phyloP scores from a whole-genome alignment of 805 yeast genomes.

The Lipomyces sp. region DNA sequence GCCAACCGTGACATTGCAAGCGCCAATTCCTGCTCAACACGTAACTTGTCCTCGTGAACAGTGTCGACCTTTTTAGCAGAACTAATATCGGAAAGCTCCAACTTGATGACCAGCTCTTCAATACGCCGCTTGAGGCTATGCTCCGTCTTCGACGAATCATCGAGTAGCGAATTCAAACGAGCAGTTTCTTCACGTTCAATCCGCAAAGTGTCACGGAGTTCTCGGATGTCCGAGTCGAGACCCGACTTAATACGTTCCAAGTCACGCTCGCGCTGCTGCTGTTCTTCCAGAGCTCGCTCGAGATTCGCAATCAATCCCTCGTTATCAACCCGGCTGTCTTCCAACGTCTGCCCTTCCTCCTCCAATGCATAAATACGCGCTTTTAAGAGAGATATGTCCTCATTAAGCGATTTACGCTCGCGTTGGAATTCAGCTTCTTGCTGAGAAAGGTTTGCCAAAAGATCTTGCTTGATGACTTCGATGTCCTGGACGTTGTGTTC shows the following conservation, averaged over 20 bases:
- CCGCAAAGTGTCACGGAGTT: slow-evolving; percentile 25
- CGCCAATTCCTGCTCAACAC: slow-evolving; percentile 18
- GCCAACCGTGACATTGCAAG: slow-evolving; percentile 13
- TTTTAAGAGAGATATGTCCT: slow-evolving; percentile 56
- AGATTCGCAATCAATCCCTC: slow-evolving; percentile 34
- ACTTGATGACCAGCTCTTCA: not conserved
- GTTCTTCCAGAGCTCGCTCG: slow-evolving; percentile 38
- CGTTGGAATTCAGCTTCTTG: slow-evolving; percentile 62
- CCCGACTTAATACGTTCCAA: slow-evolving; percentile 21
- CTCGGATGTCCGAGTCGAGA: slow-evolving; percentile 29
- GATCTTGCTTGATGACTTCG: slow-evolving; percentile 59
- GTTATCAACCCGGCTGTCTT: slow-evolving; percentile 28
- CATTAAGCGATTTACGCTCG: slow-evolving; percentile 57
- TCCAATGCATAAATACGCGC: slow-evolving; percentile 56
- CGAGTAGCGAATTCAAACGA: not conserved
- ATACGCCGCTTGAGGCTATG: not conserved
- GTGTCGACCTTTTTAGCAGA: slow-evolving; percentile 2
- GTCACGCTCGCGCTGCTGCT: slow-evolving; percentile 45
- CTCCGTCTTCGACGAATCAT: not conserved
- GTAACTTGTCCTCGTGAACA: slow-evolving; percentile 8
- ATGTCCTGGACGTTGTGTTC: slow-evolving; percentile 39
- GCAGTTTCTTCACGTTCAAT: slow-evolving; percentile 19
- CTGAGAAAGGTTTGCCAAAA: slow-evolving; percentile 68
- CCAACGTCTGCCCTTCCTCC: slow-evolving; percentile 45
- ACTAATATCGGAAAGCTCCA: not conserved